Evolutionary conservation across 2,329 filamentous ascomycete genomes (phyloP).

Genomic region (Venturia asperata): DNA sequence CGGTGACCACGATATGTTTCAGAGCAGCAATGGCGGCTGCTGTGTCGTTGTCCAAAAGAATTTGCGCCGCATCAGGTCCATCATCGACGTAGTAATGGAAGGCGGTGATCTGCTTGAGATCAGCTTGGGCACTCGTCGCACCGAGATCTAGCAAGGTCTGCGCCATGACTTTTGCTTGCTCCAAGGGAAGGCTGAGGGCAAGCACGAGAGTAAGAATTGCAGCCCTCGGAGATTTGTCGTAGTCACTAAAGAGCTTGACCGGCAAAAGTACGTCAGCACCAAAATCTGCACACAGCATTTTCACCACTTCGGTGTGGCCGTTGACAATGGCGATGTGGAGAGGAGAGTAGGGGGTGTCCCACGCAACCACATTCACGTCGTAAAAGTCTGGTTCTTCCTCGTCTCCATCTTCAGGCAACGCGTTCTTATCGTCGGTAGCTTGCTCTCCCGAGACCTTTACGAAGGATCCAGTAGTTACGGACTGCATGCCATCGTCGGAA

Average conservation of each 20-base stretch:
- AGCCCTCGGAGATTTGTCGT: constrained; percentile 43
- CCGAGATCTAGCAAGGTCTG: constrained; percentile 60
- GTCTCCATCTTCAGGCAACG: constrained; percentile 47
- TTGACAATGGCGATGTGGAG: constrained; percentile 72
- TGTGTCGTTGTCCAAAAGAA: constrained; percentile 48
- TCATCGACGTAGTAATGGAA: constrained; percentile 58
- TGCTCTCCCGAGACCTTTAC: constrained; percentile 55
- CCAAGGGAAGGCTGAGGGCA: constrained; percentile 55
- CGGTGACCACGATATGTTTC: constrained; percentile 52
- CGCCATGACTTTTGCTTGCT: constrained; percentile 59
- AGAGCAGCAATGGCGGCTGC: constrained; percentile 56
- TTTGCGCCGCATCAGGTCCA: constrained; percentile 41
- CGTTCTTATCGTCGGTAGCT: constrained; percentile 36
- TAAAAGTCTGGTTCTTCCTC: constrained; percentile 70
- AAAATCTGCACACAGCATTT: constrained; percentile 60
- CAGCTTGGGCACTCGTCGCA: constrained; percentile 66
- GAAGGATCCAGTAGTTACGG: constrained; percentile 59
- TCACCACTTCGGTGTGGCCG: constrained; percentile 63
- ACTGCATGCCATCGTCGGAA: constrained; percentile 28
- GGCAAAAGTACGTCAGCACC: constrained; percentile 71
- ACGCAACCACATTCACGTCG: constrained; percentile 69
- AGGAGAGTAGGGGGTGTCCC: constrained; percentile 68
- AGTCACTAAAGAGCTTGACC: constrained; percentile 54
- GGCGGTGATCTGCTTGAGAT: constrained; percentile 55
- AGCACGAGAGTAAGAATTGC: constrained; percentile 65